A percentile compares a stretch with the other conserved stretches of the same genome.
phyloP scores from a whole-genome alignment of 495 filamentous ascomycete genomes.

The Penicillium subrubescens region DNA sequence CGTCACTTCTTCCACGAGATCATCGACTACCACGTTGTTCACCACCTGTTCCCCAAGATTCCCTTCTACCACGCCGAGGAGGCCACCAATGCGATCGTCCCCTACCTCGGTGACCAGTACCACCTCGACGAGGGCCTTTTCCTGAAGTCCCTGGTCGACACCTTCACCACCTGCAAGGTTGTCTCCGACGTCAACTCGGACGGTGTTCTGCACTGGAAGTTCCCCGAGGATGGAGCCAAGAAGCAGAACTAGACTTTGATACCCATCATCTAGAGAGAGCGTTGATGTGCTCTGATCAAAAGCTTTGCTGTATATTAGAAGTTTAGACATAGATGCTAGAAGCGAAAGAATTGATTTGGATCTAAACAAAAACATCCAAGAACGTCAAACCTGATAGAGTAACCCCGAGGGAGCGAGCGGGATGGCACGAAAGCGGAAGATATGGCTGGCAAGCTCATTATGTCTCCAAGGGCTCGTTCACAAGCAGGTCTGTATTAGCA shows the following conservation, averaged over 20 bases:
- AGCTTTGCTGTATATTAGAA: neutral
- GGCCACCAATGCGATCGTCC: conserved; percentile 80
- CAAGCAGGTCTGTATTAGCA: neutral
- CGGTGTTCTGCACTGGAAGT: conserved; percentile 24
- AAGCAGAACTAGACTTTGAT: conserved; percentile 21
- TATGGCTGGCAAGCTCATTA: neutral
- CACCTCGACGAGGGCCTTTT: conserved; percentile 32
- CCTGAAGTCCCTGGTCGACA: conserved; percentile 22
- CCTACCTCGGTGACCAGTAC: conserved; percentile 82
- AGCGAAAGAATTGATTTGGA: neutral
- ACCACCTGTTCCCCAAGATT: conserved; percentile 83
- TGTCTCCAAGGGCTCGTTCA: neutral
- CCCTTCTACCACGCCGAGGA: conserved; percentile 93
- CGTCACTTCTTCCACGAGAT: conserved; percentile 87
- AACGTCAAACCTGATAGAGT: neutral
- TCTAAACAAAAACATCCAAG: neutral
- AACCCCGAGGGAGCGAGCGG: neutral
- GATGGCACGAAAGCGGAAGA: neutral
- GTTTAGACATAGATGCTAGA: conserved; percentile 2
- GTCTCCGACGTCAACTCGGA: conserved; percentile 19
- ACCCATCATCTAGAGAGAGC: neutral
- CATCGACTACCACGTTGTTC: conserved; percentile 88
- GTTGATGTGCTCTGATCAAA: neutral
- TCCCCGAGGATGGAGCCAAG: conserved; percentile 9
- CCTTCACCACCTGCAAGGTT: conserved; percentile 26